Evolutionary conservation across 768 basidiomycete genomes (phyloP).

Genomic region (Phanerochaete carnosa): DNA sequence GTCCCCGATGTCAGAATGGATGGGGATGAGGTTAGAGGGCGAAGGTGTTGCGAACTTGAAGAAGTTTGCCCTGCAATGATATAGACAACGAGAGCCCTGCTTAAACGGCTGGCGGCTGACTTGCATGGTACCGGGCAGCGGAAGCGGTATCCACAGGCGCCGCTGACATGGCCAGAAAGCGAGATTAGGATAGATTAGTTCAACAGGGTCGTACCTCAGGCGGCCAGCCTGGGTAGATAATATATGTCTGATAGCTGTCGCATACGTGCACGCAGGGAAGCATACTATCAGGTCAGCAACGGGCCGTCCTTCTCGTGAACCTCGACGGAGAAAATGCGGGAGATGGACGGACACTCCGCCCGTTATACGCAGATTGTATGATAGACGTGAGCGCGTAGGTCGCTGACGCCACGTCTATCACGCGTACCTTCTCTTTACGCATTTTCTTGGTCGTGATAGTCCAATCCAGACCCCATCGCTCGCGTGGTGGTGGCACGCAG

Average conservation of each 20-base stretch:
- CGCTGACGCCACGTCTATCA: background rate
- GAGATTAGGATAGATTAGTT: constrained; percentile 8
- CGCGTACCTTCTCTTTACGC: constrained; percentile 82
- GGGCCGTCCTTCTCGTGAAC: constrained; percentile 78
- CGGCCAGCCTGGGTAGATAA: constrained; percentile 86
- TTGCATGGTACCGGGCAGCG: background rate
- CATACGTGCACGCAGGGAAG: constrained; percentile 19
- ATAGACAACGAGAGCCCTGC: background rate
- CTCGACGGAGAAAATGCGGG: constrained; percentile 82
- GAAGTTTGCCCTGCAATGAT: constrained; percentile 31
- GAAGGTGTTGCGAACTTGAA: constrained; percentile 61
- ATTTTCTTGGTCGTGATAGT: constrained; percentile 78
- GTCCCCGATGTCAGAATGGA: constrained; percentile 79
- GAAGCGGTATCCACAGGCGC: background rate
- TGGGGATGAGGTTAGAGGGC: constrained; percentile 79
- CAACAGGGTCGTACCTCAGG: constrained; percentile 86
- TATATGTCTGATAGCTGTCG: constrained; percentile 15
- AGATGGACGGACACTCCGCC: constrained; percentile 81
- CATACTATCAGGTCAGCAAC: constrained; percentile 80
- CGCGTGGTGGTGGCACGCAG: constrained; percentile 77
- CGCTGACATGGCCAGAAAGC: background rate
- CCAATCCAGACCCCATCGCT: constrained; percentile 82
- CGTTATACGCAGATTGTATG: constrained; percentile 85
- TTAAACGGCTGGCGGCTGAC: background rate
- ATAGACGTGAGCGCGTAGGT: background rate